Conservation (phyloP, 805 yeast genomes). For the Kazachstania bromeliacearum region DNA sequence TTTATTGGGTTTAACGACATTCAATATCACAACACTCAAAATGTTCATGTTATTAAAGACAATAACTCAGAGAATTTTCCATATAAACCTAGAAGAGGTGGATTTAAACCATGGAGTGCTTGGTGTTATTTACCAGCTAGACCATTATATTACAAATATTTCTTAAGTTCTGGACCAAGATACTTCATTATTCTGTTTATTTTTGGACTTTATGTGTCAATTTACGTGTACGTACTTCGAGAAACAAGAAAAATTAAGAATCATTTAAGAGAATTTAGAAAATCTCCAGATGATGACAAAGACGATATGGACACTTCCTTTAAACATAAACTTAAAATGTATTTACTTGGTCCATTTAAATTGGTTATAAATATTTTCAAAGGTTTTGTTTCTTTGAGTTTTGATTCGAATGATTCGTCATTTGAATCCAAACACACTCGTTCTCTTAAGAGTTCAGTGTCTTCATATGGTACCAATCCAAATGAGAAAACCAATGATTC, state of each 20-base stretch:
- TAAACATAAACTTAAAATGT: too few relatives aligned
- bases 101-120: conserved; percentile 54
- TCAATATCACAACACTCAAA: conserved; percentile 8
- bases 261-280: too few relatives aligned
- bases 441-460: too few relatives aligned
- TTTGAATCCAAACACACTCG: too few relatives aligned
- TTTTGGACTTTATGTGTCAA: conserved; percentile 52
- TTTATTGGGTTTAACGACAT: conserved; percentile 37
- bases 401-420: too few relatives aligned
- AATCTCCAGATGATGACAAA: too few relatives aligned
- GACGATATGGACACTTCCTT: too few relatives aligned
- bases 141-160: conserved; percentile 68
- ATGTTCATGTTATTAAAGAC: conserved; percentile 19
- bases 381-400: too few relatives aligned
- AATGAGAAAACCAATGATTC: too few relatives aligned
- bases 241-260: conserved; percentile 48
- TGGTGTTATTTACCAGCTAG: conserved; percentile 73
- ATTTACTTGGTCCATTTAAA: too few relatives aligned
- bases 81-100: conserved; percentile 29
- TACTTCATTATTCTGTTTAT: conserved; percentile 57
- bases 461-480: too few relatives aligned
- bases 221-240: conserved; percentile 60
- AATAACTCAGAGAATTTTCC: conserved; percentile 17
- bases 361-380: too few relatives aligned
- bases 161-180: conserved; percentile 74